phyloP scores from a whole-genome alignment of 805 yeast species.

The Monosporozyma unispora region DNA sequence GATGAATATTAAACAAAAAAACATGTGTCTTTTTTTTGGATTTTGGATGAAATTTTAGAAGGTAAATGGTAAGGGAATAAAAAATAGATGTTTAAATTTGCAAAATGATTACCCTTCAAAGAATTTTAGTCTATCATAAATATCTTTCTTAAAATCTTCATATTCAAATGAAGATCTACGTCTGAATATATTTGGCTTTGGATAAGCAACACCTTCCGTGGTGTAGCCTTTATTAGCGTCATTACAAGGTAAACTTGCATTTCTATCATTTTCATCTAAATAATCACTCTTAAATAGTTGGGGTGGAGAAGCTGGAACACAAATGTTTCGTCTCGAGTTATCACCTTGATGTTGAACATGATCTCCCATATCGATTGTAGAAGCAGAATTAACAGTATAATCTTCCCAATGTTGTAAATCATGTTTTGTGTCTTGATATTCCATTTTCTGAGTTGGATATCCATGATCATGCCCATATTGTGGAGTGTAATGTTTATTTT shows the following conservation, averaged over 20 bases:
- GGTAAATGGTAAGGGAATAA: too few species aligned
- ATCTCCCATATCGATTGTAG: conserved; percentile 12
- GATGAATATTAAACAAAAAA: neutral
- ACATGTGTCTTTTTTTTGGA: too few species aligned
- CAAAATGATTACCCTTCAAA: conserved; percentile 14
- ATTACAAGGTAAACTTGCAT: neutral
- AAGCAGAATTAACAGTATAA: neutral
- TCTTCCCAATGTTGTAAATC: conserved; percentile 10
- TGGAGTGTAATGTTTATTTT: neutral
- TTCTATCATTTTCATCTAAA: neutral
- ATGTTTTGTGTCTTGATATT: conserved; percentile 10
- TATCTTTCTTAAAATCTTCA: conserved; percentile 29
- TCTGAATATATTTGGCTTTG: conserved; percentile 5
- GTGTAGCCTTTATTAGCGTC: neutral
- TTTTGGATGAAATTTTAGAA: too few species aligned
- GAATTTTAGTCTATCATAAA: conserved; percentile 22
- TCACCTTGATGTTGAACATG: conserved; percentile 1
- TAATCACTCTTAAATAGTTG: neutral
- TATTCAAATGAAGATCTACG: conserved; percentile 23
- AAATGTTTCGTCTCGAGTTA: neutral
- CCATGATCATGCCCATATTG: neutral
- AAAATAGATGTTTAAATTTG: too few species aligned
- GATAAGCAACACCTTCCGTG: conserved; percentile 2
- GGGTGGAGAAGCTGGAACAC: neutral
- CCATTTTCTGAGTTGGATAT: conserved; percentile 7